Percentiles rank a stretch among this genome's conserved stretches.
Evolutionary conservation across 768 basidiomycete genomes (phyloP).

Genomic region (Auricularia cornea): DNA sequence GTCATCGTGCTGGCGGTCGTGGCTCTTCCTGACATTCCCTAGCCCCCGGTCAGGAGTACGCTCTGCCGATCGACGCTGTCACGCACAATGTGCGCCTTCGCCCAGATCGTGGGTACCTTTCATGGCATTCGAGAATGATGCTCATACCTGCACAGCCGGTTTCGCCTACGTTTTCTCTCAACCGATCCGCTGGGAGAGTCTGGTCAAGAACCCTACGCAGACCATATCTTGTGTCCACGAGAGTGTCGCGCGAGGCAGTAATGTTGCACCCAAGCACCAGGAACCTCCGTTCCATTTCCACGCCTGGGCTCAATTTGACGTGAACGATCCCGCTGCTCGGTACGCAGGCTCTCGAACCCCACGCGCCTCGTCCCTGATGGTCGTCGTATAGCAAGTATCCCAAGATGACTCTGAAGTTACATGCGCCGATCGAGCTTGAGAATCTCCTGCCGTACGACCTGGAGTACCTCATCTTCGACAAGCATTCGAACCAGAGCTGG

Average conservation of each 20-base stretch:
- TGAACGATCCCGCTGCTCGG: constrained; percentile 46
- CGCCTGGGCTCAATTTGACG: constrained; percentile 76
- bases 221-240: constrained; percentile 61
- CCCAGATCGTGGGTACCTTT: constrained; percentile 70
- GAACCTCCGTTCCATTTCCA: constrained; percentile 95
- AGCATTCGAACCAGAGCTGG: constrained; percentile 90
- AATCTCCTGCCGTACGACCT: constrained; percentile 92
- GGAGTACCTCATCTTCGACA: constrained; percentile 95
- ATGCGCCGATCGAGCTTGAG: constrained; percentile 91
- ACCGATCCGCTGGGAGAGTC: constrained; percentile 83
- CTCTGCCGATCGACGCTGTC: constrained; percentile 86
- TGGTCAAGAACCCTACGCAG: constrained; percentile 56
- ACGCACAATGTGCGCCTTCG: constrained; percentile 75
- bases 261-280: constrained; percentile 56
- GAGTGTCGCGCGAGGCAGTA: not conserved
- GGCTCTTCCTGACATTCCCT: not conserved
- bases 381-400: constrained; percentile 60
- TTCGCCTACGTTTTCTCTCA: constrained; percentile 94
- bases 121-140: not conserved
- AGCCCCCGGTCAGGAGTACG: constrained; percentile 81
- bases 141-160: constrained; percentile 52
- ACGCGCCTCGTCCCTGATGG: not conserved
- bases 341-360: constrained; percentile 27
- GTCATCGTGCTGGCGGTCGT: constrained; percentile 11
- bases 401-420: constrained; percentile 73